Percentiles rank a stretch among this genome's conserved stretches.
Conservation (phyloP, 139 green algal species). For the Closterium sp. region DNA sequence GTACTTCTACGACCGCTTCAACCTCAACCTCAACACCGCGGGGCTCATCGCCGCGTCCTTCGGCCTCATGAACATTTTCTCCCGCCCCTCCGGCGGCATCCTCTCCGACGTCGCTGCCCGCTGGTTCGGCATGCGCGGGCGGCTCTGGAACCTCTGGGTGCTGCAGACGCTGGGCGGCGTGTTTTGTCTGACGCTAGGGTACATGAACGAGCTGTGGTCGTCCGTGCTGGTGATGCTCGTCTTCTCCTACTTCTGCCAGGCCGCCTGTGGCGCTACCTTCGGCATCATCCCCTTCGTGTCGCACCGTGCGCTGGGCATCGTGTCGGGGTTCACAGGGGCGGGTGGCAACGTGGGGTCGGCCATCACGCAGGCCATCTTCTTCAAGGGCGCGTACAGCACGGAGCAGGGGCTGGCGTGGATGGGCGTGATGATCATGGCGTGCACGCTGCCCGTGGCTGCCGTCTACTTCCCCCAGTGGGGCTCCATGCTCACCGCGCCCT, state of each 20-base stretch:
- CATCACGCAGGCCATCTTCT: conserved; percentile 43
- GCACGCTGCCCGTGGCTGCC: conserved; percentile 66
- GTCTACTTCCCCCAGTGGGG: conserved; percentile 95
- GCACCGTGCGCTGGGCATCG: conserved; percentile 75
- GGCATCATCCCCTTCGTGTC: conserved; percentile 89
- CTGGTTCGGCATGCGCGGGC: conserved; percentile 69
- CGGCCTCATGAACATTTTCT: conserved; percentile 87
- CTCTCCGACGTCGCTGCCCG: conserved; percentile 61
- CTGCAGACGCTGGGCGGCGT: conserved; percentile 43
- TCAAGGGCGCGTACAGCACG: conserved; percentile 27
- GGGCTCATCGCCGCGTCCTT: conserved; percentile 33
- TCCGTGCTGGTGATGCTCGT: conserved; percentile 84
- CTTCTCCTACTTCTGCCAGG: conserved; percentile 78
- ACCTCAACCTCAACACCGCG: conserved; percentile 60
- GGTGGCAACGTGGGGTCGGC: conserved; percentile 80
- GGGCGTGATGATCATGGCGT: conserved; percentile 78
- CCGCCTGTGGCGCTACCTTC: conserved; percentile 65
- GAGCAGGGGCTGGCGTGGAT: conserved; percentile 81
- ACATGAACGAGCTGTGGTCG: conserved; percentile 57
- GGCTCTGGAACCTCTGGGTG: conserved; percentile 72
- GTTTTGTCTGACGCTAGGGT: conserved; percentile 31
- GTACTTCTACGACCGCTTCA: conserved; percentile 74
- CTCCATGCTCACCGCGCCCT: conserved; percentile 68
- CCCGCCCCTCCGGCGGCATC: conserved; percentile 70
- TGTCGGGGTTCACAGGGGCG: conserved; percentile 87